Evolutionary conservation across 2,329 filamentous ascomycete genomes (phyloP).

Genomic region (Venturia aucupariae): DNA sequence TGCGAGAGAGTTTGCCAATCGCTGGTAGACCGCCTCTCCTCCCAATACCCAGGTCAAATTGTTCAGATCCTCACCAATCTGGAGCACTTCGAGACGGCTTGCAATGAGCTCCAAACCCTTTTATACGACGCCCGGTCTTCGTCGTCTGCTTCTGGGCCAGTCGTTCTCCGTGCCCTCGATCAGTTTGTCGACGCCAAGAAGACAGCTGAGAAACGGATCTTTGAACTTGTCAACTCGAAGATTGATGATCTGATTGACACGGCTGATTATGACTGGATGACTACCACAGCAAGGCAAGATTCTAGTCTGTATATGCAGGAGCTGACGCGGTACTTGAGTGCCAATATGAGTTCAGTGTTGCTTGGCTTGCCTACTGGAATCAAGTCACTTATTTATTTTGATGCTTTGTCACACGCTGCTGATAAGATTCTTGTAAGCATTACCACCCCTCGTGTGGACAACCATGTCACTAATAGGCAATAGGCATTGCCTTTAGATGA

Average conservation of each 20-base stretch:
- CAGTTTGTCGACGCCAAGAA: conserved; percentile 87
- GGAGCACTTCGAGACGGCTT: conserved; percentile 92
- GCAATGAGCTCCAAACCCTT: conserved; percentile 77
- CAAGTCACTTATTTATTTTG: conserved; percentile 96
- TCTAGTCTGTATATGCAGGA: conserved; percentile 78
- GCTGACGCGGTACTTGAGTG: conserved; percentile 81
- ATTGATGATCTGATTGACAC: conserved; percentile 97
- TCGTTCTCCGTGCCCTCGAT: conserved; percentile 73
- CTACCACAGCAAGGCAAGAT: background rate
- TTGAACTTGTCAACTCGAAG: conserved; percentile 96
- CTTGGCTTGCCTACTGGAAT: conserved; percentile 90
- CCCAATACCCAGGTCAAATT: conserved; percentile 93
- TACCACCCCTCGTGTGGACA: conserved; percentile 19
- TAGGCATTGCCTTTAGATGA: conserved; percentile 62
- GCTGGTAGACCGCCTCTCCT: conserved; percentile 76
- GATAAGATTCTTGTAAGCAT: conserved; percentile 63
- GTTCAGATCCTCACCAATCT: conserved; percentile 97
- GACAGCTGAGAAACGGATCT: conserved; percentile 92
- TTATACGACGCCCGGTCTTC: conserved; percentile 78
- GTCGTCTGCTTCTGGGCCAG: conserved; percentile 67
- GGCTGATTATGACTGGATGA: conserved; percentile 83
- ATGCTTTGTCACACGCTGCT: conserved; percentile 83
- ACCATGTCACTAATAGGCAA: conserved; percentile 12
- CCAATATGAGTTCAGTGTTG: conserved; percentile 93
- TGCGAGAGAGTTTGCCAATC: conserved; percentile 86